phyloP scores from a whole-genome alignment of 176 grass and related monocot genomes.

The Bromus sterilis region DNA sequence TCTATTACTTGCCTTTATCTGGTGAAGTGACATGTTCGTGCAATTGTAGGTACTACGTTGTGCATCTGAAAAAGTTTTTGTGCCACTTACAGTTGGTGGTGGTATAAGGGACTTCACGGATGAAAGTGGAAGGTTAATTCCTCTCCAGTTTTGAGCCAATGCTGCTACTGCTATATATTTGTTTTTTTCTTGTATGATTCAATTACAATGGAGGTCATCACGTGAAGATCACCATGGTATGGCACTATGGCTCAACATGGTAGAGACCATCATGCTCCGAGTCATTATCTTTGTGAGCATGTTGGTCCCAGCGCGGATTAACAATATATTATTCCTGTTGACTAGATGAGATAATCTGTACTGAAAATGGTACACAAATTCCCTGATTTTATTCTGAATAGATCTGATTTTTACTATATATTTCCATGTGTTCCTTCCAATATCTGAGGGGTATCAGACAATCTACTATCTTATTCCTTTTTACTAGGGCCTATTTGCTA shows the following conservation, averaged over 20 bases:
- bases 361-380: background rate
- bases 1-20: background rate
- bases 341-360: constrained; percentile 16
- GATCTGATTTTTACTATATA: background rate
- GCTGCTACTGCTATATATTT: background rate
- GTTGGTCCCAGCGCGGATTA: background rate
- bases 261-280: background rate
- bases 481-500: background rate
- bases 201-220: background rate
- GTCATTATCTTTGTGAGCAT: background rate
- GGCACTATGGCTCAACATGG: background rate
- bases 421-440: background rate
- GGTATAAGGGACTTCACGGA: constrained; percentile 99
- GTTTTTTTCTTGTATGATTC: background rate
- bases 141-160: background rate
- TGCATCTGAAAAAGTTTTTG: constrained; percentile 95
- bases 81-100: constrained; percentile 97
- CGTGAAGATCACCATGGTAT: background rate
- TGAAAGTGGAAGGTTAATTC: constrained; percentile 75
- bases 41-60: constrained; percentile 67
- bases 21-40: constrained; percentile 1
- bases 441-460: background rate
- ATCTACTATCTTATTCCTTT: constrained; percentile 8
- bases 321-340: background rate
- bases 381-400: background rate